Percentiles rank a stretch among this genome's conserved stretches.
phyloP scores from a whole-genome alignment of 495 filamentous ascomycete species.

The Pyronema omphalodes region DNA sequence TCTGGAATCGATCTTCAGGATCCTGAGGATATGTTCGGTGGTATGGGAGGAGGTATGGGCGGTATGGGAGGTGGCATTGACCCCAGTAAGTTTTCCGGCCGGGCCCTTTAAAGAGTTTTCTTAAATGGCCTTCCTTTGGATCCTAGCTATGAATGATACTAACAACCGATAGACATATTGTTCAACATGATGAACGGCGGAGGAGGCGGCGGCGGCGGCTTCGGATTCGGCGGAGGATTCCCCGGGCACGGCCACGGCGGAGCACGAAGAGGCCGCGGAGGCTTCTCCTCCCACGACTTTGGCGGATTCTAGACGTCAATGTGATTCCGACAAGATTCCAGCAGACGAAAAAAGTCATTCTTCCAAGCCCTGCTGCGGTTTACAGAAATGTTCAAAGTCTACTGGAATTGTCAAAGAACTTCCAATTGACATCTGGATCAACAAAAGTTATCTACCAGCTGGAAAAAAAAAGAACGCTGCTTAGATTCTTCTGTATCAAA shows the following conservation, averaged over 20 bases:
- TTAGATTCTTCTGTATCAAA: too few relatives aligned
- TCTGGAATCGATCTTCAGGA: constrained; percentile 82
- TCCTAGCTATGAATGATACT: constrained; percentile 2
- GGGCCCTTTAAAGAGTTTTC: too few relatives aligned
- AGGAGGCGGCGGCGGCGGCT: constrained; percentile 32
- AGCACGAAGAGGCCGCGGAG: constrained; percentile 7
- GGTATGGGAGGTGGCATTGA: constrained; percentile 42
- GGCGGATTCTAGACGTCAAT: neutral
- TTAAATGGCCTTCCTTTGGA: neutral
- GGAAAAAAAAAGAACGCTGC: too few relatives aligned
- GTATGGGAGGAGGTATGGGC: constrained; percentile 30
- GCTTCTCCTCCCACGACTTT: neutral
- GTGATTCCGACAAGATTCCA: neutral
- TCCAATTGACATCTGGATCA: too few relatives aligned
- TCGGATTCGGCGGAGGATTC: constrained; percentile 29
- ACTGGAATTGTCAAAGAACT: too few relatives aligned
- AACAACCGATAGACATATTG: constrained; percentile 32
- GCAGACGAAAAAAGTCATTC: too few relatives aligned
- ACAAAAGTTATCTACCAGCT: too few relatives aligned
- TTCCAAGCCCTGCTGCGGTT: too few relatives aligned
- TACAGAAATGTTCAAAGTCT: too few relatives aligned
- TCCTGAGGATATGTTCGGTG: constrained; percentile 70
- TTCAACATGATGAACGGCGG: constrained; percentile 50
- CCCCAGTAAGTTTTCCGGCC: constrained; percentile 26
- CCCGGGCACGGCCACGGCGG: constrained; percentile 22